Conservation (phyloP, 2,329 filamentous ascomycete species). For the Penicillium aurantiogriseum region DNA sequence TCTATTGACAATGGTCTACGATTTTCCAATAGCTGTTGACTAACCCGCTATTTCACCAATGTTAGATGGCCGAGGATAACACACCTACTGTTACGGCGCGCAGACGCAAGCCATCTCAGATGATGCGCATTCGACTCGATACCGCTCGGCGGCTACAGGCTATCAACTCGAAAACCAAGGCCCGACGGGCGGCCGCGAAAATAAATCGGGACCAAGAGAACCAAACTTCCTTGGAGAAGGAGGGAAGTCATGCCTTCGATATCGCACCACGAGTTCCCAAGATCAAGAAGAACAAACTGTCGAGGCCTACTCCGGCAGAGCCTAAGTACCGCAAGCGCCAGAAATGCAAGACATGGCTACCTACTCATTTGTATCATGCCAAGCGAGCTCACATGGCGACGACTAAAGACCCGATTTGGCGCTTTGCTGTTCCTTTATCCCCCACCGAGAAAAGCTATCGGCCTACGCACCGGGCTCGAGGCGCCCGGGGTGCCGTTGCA, state of each 20-base stretch:
- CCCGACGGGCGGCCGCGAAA: conserved; percentile 46
- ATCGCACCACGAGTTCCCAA: conserved; percentile 55
- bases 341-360: conserved; percentile 85
- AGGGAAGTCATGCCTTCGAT: conserved; percentile 32
- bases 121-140: conserved; percentile 62
- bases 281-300: conserved; percentile 68
- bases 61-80: conserved; percentile 81
- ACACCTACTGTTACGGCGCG: conserved; percentile 72
- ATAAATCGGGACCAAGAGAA: conserved; percentile 36
- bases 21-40: not conserved
- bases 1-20: not conserved
- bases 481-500: conserved; percentile 71
- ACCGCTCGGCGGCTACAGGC: conserved; percentile 69
- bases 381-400: conserved; percentile 88
- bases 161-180: conserved; percentile 51
- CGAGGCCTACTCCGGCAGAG: conserved; percentile 60
- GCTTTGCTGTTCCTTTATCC: conserved; percentile 79
- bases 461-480: conserved; percentile 76
- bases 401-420: conserved; percentile 78
- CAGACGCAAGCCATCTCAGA: conserved; percentile 46
- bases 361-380: conserved; percentile 90
- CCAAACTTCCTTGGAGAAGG: conserved; percentile 22
- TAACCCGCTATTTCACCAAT: not conserved
- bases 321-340: conserved; percentile 83
- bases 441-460: conserved; percentile 89